phyloP scores from a whole-genome alignment of 2,329 filamentous ascomycete species.

The Paecilomyces fulvus region DNA sequence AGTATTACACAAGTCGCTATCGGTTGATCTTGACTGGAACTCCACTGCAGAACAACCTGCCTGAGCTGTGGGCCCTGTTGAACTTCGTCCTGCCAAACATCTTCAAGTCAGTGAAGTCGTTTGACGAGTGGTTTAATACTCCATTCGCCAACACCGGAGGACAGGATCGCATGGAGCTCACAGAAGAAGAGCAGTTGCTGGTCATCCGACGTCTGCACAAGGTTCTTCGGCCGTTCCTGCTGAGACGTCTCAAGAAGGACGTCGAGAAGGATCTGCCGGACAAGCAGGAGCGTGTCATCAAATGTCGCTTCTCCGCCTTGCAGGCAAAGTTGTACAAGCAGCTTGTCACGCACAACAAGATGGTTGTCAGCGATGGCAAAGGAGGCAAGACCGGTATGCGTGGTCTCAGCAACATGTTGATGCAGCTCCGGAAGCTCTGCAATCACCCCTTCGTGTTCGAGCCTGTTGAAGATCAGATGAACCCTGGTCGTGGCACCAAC shows the following conservation, averaged over 20 bases:
- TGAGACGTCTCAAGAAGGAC: constrained; percentile 98
- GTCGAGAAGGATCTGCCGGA: constrained; percentile 98
- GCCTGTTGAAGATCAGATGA: constrained; percentile 97
- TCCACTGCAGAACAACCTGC: constrained; percentile 91
- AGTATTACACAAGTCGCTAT: constrained; percentile 92
- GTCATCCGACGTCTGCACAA: constrained; percentile 98
- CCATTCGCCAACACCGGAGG: constrained; percentile 97
- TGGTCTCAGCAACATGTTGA: constrained; percentile 98
- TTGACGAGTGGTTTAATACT: constrained; percentile 99
- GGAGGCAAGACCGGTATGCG: constrained; percentile 89
- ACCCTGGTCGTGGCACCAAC: constrained; percentile 78
- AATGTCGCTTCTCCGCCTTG: constrained; percentile 94
- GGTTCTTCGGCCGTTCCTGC: constrained; percentile 90
- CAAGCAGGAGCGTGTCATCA: constrained; percentile 98
- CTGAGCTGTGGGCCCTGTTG: constrained; percentile 93
- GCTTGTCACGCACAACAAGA: constrained; percentile 89
- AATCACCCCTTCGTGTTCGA: constrained; percentile 99
- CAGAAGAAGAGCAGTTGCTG: constrained; percentile 98
- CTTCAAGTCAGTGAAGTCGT: constrained; percentile 98
- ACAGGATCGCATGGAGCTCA: constrained; percentile 97
- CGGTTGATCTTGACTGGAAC: constrained; percentile 96
- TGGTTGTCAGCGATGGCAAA: constrained; percentile 90
- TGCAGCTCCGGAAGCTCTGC: constrained; percentile 97
- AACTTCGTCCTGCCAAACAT: constrained; percentile 98
- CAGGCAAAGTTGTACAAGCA: constrained; percentile 95